A percentile compares a stretch with the other conserved stretches of the same genome.
Conservation (phyloP, 257 asterid species). For the Solanum dulcamara region DNA sequence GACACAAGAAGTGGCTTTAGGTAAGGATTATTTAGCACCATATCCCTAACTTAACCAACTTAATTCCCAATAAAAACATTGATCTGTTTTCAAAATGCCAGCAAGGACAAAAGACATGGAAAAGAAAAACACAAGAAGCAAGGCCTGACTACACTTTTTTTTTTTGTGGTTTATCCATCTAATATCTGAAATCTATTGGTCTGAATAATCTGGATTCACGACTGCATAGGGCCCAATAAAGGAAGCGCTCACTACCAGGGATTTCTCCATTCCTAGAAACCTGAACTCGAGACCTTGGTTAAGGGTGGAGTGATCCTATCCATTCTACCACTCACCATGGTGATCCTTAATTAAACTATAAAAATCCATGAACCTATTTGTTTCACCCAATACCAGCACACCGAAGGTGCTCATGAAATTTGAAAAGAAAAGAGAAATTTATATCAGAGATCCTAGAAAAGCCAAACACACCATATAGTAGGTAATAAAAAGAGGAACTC, state of each 20-base stretch:
- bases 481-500: neutral
- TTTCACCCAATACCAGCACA: neutral
- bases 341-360: neutral
- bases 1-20: too few relatives aligned
- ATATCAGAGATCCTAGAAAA: neutral
- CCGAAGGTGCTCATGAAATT: neutral
- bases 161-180: neutral
- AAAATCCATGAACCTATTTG: neutral
- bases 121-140: neutral
- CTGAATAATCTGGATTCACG: neutral
- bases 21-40: too few relatives aligned
- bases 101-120: neutral
- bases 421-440: neutral
- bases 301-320: neutral
- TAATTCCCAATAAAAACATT: neutral
- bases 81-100: neutral
- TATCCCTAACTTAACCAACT: neutral
- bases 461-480: neutral
- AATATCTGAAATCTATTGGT: neutral
- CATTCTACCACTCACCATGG: neutral
- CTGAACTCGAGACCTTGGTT: neutral
- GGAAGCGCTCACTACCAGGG: too few relatives aligned
- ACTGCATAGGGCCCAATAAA: neutral
- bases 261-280: neutral
- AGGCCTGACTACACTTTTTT: neutral